Percentiles rank a stretch among this genome's conserved stretches.
phyloP scores from a whole-genome alignment of 805 yeast species.

The Maudiozyma bulderi region DNA sequence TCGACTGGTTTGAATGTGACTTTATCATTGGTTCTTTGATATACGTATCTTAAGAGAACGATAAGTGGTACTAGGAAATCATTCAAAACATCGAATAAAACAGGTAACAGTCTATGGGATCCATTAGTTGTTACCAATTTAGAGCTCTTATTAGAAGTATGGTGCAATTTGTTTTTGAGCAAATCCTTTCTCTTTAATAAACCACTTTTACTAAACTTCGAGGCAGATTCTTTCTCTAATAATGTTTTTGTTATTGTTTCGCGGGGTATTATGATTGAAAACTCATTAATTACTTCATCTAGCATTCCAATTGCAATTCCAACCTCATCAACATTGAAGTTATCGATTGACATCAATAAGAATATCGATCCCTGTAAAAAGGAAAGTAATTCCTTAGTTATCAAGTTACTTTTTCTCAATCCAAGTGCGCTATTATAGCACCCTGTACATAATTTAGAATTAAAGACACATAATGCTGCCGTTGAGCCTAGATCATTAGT shows the following conservation, averaged over 20 bases:
- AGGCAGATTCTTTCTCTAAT: not conserved
- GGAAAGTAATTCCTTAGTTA: constrained; percentile 7
- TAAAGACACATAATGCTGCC: constrained; percentile 18
- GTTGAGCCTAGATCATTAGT: constrained; percentile 21
- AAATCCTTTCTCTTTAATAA: constrained; percentile 2
- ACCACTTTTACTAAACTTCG: constrained; percentile 2
- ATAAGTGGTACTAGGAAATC: constrained; percentile 24
- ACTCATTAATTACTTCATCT: constrained; percentile 12
- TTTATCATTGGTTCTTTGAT: constrained; percentile 23
- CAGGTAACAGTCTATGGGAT: constrained; percentile 11
- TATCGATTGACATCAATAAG: constrained; percentile 22
- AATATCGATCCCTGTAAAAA: constrained; percentile 20
- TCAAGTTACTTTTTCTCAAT: constrained; percentile 1
- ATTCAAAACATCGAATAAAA: constrained; percentile 18
- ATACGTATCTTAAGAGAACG: constrained; percentile 21
- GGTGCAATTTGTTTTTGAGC: constrained; percentile 5
- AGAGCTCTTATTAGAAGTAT: not conserved
- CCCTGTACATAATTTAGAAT: constrained; percentile 24
- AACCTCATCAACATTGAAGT: constrained; percentile 17
- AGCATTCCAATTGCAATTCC: constrained; percentile 27
- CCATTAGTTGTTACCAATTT: not conserved
- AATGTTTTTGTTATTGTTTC: constrained; percentile 9
- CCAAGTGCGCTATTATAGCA: constrained; percentile 15
- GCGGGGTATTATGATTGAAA: constrained; percentile 12
- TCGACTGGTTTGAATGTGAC: constrained; percentile 18